Base-by-base conservation (phyloP, 495 filamentous ascomycete genomes). In the Podospora pseudopauciseta region DNA sequence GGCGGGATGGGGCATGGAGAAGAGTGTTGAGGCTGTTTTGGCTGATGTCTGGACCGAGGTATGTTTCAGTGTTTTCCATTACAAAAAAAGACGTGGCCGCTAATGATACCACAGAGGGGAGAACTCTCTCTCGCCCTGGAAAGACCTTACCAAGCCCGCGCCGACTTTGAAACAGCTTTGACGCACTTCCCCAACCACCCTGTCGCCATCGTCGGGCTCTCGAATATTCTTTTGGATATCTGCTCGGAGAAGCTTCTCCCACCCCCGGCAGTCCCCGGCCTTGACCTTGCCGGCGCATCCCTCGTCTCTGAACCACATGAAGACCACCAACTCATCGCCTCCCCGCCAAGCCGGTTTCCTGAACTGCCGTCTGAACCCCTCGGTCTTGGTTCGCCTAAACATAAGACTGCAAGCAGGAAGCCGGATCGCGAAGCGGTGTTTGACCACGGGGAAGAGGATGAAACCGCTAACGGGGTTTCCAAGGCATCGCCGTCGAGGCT, bases 171-270 rank as follows among this genome's bases (percentile, higher is more conserved):
- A 77, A 84, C 88, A 34, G 93, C 94, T 4, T 79, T 99, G 5
- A 83, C 86, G 23, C 86, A 90, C 70, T 88, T 86, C 69, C 85
- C 86, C 3, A 86, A 97, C 73, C 92, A 97, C 75, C 86, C 91
- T 1, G 85, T 83, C 28, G 93, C 92, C 13, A 96, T 90, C 27
- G 89, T 97, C 49, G 90, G 88, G 4, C 82, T 98, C 54, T 92
- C 90, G 23, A 92, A 90, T 68, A 85, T 97, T 28, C 86, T 98
- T 7, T 83, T 98, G 63, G 93, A 97, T 72, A 88, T 93, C n/a
- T 95, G 92, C 79, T 84, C 85, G 66, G 84, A 91, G 74, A 88
- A 78, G 59, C 80, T 87, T 63, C 79, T 82, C 16, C 84, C 82
- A 3, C 78, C 77, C 18, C 80, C 83, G 1, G 75, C 80, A 34